phyloP scores from a whole-genome alignment of 2,329 filamentous ascomycete genomes.

The Talaromyces sp. region DNA sequence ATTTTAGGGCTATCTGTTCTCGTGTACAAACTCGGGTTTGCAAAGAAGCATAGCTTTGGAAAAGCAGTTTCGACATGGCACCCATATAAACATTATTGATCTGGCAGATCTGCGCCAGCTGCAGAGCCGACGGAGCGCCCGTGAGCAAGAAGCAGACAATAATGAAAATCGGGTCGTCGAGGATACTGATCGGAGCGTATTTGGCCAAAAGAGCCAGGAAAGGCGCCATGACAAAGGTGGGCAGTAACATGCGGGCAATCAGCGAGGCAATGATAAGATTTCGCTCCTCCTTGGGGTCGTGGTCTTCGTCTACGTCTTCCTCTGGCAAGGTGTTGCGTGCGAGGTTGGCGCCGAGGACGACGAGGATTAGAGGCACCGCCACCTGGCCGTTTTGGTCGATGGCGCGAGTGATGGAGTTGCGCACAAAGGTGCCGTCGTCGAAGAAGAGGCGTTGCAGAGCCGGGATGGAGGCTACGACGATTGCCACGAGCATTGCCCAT shows the following conservation, averaged over 20 bases:
- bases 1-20: too few species aligned
- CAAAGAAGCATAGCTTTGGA: constrained; percentile 99
- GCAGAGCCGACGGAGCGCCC: constrained; percentile 86
- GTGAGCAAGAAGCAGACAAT: constrained; percentile 96
- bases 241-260: constrained; percentile 84
- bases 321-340: constrained; percentile 82
- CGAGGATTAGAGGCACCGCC: constrained; percentile 88
- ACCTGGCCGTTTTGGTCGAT: constrained; percentile 81
- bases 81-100: constrained; percentile 94
- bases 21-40: too few species aligned
- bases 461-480: constrained; percentile 85
- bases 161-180: constrained; percentile 96
- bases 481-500: constrained; percentile 92
- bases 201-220: constrained; percentile 82
- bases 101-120: constrained; percentile 96
- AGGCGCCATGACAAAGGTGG: constrained; percentile 87
- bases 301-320: constrained; percentile 59
- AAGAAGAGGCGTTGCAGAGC: constrained; percentile 81
- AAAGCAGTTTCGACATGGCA: constrained; percentile 86
- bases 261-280: constrained; percentile 82
- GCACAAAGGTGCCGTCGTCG: constrained; percentile 78
- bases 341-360: constrained; percentile 90
- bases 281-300: constrained; percentile 56
- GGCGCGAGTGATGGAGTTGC: constrained; percentile 87
- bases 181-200: constrained; percentile 84